A percentile compares a stretch with the other conserved stretches of the same genome.
Conservation (phyloP, 805 yeast species). For the Starmerella khaoyaiensis region DNA sequence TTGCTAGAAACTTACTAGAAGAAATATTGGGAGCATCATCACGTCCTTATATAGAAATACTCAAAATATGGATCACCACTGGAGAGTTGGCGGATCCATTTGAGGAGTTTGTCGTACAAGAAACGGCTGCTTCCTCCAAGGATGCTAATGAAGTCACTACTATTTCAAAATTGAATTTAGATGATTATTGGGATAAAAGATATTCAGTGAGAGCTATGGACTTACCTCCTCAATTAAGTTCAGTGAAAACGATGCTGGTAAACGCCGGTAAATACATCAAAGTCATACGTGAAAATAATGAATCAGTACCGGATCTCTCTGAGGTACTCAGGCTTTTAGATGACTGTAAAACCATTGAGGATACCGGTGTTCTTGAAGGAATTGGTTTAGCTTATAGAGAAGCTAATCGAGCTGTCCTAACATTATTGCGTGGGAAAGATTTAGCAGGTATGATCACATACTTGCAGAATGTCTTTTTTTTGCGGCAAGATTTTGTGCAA, state of each 20-base stretch:
- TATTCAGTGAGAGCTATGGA: slow-evolving; percentile 67
- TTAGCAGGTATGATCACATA: slow-evolving; percentile 36
- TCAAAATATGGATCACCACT: slow-evolving; percentile 63
- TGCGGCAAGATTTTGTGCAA: slow-evolving; percentile 40
- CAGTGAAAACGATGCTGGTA: slow-evolving; percentile 44
- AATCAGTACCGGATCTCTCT: too few relatives aligned
- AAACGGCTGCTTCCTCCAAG: slow-evolving; percentile 13
- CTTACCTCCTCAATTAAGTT: slow-evolving; percentile 48
- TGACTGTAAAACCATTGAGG: slow-evolving; percentile 28
- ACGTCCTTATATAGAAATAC: slow-evolving; percentile 47
- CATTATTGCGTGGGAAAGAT: slow-evolving; percentile 38
- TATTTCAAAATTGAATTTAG: slow-evolving; percentile 16
- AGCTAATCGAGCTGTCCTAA: slow-evolving; percentile 51
- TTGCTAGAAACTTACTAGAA: slow-evolving; percentile 40
- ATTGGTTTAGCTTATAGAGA: slow-evolving; percentile 49
- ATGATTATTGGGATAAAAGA: slow-evolving; percentile 37
- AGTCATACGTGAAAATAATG: slow-evolving; percentile 41
- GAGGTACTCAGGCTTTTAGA: too few relatives aligned
- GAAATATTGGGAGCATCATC: slow-evolving; percentile 47
- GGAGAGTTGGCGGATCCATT: slow-evolving; percentile 70
- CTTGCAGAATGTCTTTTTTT: slow-evolving; percentile 41
- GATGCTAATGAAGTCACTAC: slow-evolving; percentile 20
- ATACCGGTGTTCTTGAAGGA: slow-evolving; percentile 39
- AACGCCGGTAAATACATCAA: slow-evolving; percentile 77
- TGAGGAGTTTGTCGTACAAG: slow-evolving; percentile 62